Conservation (phyloP, 345 rosid genomes). For the Cardamine resedifolia region DNA sequence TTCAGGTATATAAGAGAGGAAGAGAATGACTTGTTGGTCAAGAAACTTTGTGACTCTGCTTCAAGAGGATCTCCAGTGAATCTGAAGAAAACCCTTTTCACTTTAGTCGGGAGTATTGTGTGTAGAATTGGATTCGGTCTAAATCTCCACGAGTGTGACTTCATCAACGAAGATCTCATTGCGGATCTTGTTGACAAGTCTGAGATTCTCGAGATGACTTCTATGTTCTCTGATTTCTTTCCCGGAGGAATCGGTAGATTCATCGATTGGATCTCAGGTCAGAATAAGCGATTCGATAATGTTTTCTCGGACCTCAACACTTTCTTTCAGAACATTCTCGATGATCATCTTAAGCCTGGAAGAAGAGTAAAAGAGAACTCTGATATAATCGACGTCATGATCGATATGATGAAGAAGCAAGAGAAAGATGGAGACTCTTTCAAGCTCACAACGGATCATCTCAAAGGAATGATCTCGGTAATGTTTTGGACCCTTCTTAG, state of each 20-base stretch:
- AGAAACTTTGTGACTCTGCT: slow-evolving; percentile 14
- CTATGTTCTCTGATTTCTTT: slow-evolving; percentile 18
- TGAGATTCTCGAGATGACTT: background rate
- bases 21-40: slow-evolving; percentile 31
- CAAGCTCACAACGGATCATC: slow-evolving; percentile 38
- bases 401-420: slow-evolving; percentile 37
- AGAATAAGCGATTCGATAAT: background rate
- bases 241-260: slow-evolving; percentile 20
- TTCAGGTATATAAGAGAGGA: slow-evolving; percentile 33
- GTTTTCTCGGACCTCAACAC: background rate
- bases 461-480: slow-evolving; percentile 53
- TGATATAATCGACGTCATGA: slow-evolving; percentile 49
- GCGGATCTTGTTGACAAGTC: slow-evolving; percentile 1
- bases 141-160: slow-evolving; percentile 21
- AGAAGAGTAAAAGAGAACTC: background rate
- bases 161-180: background rate
- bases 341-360: slow-evolving; percentile 25
- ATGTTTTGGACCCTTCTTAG: background rate
- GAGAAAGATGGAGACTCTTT: slow-evolving; percentile 7
- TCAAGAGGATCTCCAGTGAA: background rate
- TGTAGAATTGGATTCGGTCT: slow-evolving; percentile 24
- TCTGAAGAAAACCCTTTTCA: slow-evolving; percentile 15
- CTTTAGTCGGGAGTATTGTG: slow-evolving; percentile 9
- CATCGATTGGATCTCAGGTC: slow-evolving; percentile 17
- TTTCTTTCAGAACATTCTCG: slow-evolving; percentile 26